Base-by-base conservation (phyloP, 192 early-diverging fungal genomes). In the Coemansia furcata region DNA sequence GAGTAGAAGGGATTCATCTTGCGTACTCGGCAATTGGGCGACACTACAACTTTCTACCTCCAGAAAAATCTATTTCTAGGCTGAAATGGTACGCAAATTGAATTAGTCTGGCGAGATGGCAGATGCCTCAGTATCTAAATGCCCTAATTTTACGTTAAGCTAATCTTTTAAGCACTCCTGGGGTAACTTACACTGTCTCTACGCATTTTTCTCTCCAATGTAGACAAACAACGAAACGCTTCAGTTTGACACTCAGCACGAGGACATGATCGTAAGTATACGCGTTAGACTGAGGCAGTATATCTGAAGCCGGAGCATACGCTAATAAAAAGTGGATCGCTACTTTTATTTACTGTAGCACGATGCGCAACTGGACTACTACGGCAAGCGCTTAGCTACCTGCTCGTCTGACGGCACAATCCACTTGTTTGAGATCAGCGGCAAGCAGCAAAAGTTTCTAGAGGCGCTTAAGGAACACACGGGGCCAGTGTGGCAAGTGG, bases 401-500 rank as follows among this genome's bases (percentile, higher is more conserved):
- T 94, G 93, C 82, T 99, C 98, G 37, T 98, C 96, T 8, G 98
- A 99, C 76, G 85, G 93, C 49, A 90, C 93, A 52, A 93, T 99
- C 72, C 89, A 89, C 54, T 88, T 99, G 35, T 99, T 97, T 72
- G 92, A 98, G 54, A 89, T 96, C 37, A 91, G 92, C 66, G 82
- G 66, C 46, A 68, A 79, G 44, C 71, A 80, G 73, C 77, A 78
- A 72, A 83, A 73, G 72, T 73, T 77, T 58, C 50, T 77, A 11
- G 72, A 71, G 17, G 47, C 73, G 38, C 67, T 85, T 19, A 82
- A 64, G 77, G 95, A 92, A 38, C 96, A 99, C 76, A 90, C 93
- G 50, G 96, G 95, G 23, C 98, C 98, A 4, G 96, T 99, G n/a
- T 99, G 98, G 98, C 95, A 97, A 74, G 92, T 99, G 23, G 86